A percentile compares a stretch with the other conserved stretches of the same genome.
Evolutionary conservation across 352 stramenopile genomes (phyloP).

Genomic region (Phytopythium helicoides): DNA sequence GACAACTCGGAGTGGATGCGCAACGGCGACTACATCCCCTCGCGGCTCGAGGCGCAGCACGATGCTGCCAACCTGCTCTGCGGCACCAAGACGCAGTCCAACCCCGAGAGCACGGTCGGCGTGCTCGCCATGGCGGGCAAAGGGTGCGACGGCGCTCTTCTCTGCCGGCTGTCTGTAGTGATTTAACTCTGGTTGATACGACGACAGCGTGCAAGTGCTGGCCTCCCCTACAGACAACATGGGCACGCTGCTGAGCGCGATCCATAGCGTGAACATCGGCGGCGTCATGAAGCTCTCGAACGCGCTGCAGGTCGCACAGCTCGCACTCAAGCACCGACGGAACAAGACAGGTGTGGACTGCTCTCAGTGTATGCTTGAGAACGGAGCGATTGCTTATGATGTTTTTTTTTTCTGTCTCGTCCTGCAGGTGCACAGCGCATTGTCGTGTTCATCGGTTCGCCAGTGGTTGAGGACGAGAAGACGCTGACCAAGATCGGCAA

Average conservation of each 20-base stretch:
- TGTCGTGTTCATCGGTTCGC: conserved; percentile 97
- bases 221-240: conserved; percentile 98
- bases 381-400: background rate
- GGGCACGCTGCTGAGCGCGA: conserved; percentile 94
- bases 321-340: conserved; percentile 97
- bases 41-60: conserved; percentile 96
- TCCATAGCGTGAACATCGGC: conserved; percentile 91
- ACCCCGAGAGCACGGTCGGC: conserved; percentile 98
- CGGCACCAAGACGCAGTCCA: conserved; percentile 96
- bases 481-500: conserved; percentile 95
- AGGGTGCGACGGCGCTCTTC: conserved; percentile 30
- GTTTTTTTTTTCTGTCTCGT: too few species aligned
- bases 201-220: conserved; percentile 88
- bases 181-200: background rate
- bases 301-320: conserved; percentile 94
- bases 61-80: conserved; percentile 98
- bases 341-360: conserved; percentile 95
- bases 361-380: background rate
- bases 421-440: conserved; percentile 77
- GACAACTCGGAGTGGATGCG: conserved; percentile 99
- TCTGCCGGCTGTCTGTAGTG: background rate
- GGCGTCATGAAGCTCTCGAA: conserved; percentile 94
- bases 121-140: conserved; percentile 95
- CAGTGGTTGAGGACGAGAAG: conserved; percentile 90
- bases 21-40: conserved; percentile 99